Conservation (phyloP, 169 alveolate genomes). For the Plasmodium ovale region DNA sequence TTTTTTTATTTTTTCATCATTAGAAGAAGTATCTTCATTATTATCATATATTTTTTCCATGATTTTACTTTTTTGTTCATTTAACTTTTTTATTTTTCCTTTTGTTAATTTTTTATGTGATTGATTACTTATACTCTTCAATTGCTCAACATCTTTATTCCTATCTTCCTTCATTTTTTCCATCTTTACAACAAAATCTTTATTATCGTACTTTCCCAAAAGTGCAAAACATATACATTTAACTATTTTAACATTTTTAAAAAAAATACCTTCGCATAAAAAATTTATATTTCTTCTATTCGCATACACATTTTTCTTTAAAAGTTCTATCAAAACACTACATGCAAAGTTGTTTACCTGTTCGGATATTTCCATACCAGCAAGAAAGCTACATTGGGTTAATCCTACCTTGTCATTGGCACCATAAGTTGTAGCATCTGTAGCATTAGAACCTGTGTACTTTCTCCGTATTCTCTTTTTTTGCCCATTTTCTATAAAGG, state of each 20-base stretch:
- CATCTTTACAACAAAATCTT: constrained; percentile 14
- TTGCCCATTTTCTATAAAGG: constrained; percentile 41
- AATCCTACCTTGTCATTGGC: not conserved
- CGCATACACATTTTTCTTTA: constrained; percentile 29
- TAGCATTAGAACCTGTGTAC: constrained; percentile 13
- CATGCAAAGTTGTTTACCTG: constrained; percentile 47
- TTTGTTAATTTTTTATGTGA: constrained; percentile 47
- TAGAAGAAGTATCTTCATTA: not conserved
- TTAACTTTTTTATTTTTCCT: constrained; percentile 30
- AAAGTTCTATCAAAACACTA: constrained; percentile 39
- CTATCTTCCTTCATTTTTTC: constrained; percentile 15
- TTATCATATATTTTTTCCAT: constrained; percentile 16
- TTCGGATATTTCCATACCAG: not conserved
- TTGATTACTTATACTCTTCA: constrained; percentile 47
- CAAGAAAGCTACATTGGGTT: not conserved
- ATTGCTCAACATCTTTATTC: constrained; percentile 17
- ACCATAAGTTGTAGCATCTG: not conserved
- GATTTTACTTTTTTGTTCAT: constrained; percentile 33
- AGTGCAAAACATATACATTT: constrained; percentile 37
- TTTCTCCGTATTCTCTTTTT: constrained; percentile 34
- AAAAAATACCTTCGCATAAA: constrained; percentile 35
- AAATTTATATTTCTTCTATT: constrained; percentile 38
- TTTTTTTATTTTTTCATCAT: constrained; percentile 4
- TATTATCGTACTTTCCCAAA: constrained; percentile 38
- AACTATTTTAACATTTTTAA: constrained; percentile 47